Percentiles rank a stretch among this genome's conserved stretches.
phyloP scores from a whole-genome alignment of 768 basidiomycete species.

The Trametes elegans region DNA sequence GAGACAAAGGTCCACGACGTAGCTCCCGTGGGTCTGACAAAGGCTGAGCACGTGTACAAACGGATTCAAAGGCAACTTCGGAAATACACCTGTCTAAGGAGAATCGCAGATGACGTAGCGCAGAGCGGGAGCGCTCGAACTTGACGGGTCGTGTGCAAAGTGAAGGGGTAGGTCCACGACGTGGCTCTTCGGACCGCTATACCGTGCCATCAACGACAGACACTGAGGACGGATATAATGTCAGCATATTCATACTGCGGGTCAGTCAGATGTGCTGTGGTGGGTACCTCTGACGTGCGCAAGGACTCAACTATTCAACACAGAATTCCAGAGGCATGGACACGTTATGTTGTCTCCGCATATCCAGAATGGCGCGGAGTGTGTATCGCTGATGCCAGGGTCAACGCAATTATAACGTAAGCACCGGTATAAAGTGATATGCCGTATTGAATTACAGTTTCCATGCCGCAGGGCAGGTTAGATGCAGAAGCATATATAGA shows the following conservation, averaged over 20 bases:
- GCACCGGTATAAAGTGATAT: no score
- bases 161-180: background rate
- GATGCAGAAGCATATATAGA: no score
- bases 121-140: background rate
- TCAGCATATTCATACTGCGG: background rate
- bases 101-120: background rate
- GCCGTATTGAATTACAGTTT: no score
- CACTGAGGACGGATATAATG: background rate
- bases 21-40: no score
- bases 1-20: no score
- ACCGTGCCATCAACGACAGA: background rate
- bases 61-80: no score
- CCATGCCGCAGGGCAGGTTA: no score
- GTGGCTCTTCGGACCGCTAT: background rate
- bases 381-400: no score
- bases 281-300: background rate
- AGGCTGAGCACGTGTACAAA: no score
- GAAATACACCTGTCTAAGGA: background rate
- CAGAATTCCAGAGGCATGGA: background rate
- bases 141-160: background rate
- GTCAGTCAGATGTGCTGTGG: background rate
- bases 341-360: background rate
- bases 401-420: no score
- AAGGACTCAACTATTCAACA: background rate
- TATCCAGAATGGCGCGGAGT: no score